A percentile compares a stretch with the other conserved stretches of the same genome.
phyloP scores from a whole-genome alignment of 129 eudicot species.

The Flaveria robusta region DNA sequence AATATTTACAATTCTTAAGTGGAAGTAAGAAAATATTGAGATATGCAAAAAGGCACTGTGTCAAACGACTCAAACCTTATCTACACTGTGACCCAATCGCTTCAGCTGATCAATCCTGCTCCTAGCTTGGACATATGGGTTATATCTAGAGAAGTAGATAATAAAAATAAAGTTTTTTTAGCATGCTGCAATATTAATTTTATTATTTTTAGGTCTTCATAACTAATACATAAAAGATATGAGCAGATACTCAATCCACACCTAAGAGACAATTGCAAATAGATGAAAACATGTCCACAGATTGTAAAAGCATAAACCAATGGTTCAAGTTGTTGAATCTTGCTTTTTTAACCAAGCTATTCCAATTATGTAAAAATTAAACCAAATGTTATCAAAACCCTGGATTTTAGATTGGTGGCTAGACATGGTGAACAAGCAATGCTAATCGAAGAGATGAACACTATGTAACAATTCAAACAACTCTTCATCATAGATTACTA shows the following conservation, averaged over 20 bases:
- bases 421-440: too few relatives aligned
- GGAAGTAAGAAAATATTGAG: neutral
- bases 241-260: neutral
- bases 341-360: too few relatives aligned
- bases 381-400: too few relatives aligned
- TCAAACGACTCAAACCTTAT: slow-evolving; percentile 52
- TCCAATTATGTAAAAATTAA: too few relatives aligned
- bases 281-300: neutral
- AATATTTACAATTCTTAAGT: neutral
- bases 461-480: neutral
- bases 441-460: neutral
- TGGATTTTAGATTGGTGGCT: too few relatives aligned
- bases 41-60: neutral
- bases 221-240: neutral
- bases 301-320: too few relatives aligned
- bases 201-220: neutral
- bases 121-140: slow-evolving; percentile 97
- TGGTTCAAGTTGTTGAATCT: too few relatives aligned
- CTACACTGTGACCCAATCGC: slow-evolving; percentile 97
- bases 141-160: slow-evolving; percentile 56
- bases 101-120: slow-evolving; percentile 96
- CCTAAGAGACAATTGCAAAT: neutral
- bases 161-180: neutral
- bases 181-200: neutral
- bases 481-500: neutral